Evolutionary conservation across 768 basidiomycete species (phyloP).

Genomic region (Gelatoporia subvermispora): DNA sequence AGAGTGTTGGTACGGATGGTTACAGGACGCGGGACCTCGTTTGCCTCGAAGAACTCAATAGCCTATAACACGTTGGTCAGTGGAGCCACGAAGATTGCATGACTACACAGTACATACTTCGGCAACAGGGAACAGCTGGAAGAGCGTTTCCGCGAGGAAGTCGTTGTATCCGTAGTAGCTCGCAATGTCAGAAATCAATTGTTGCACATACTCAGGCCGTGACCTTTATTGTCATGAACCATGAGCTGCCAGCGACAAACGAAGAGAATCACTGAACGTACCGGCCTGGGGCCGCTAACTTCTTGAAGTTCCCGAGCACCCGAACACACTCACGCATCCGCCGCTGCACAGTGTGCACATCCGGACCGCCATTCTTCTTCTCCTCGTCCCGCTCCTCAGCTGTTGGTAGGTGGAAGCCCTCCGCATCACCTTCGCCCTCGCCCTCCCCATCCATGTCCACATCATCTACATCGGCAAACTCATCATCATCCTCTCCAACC

Average conservation of each 20-base stretch:
- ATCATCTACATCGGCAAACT: constrained; percentile 40
- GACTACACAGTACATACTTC: constrained; percentile 56
- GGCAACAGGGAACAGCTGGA: constrained; percentile 86
- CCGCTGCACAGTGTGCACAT: constrained; percentile 70
- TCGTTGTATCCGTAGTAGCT: constrained; percentile 98
- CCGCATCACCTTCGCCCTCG: constrained; percentile 37
- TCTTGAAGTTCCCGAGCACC: constrained; percentile 68
- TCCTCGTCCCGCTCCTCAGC: constrained; percentile 69
- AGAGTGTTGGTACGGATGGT: constrained; percentile 98
- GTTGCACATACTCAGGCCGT: constrained; percentile 85
- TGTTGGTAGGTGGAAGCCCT: constrained; percentile 63
- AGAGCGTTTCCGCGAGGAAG: constrained; percentile 90
- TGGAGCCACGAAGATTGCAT: neutral
- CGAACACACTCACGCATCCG: constrained; percentile 77
- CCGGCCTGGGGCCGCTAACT: constrained; percentile 63
- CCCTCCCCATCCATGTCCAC: constrained; percentile 32
- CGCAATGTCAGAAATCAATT: constrained; percentile 83
- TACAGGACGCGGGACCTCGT: constrained; percentile 92
- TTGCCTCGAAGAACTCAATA: constrained; percentile 97
- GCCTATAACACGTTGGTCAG: constrained; percentile 46
- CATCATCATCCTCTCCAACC: constrained; percentile 42
- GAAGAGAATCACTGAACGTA: constrained; percentile 27
- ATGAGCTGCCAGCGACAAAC: neutral
- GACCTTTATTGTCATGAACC: constrained; percentile 46
- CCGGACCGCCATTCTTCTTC: constrained; percentile 61